Evolutionary conservation across 2,329 filamentous ascomycete species (phyloP).

Genomic region (Cercospora sesami): DNA sequence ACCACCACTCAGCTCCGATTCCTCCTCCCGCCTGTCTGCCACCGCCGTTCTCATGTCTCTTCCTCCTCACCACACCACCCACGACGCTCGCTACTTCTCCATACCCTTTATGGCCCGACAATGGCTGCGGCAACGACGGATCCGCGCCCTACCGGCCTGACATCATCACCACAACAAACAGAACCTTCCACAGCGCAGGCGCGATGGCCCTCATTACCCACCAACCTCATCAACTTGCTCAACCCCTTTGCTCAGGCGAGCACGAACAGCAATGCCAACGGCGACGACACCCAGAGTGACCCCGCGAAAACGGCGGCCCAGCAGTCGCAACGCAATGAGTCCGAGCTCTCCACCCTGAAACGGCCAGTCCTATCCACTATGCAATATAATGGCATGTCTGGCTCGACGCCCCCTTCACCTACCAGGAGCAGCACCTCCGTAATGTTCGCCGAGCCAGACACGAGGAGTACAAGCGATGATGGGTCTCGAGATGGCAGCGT

Average conservation of each 20-base stretch:
- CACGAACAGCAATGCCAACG: conserved; percentile 10
- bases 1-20: not conserved
- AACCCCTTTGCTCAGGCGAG: conserved; percentile 33
- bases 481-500: conserved; percentile 39
- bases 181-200: conserved; percentile 23
- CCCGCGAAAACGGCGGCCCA: not conserved
- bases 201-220: conserved; percentile 36
- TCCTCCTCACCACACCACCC: not conserved
- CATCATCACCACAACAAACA: conserved; percentile 10
- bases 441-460: conserved; percentile 40
- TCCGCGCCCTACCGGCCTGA: conserved; percentile 1
- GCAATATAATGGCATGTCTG: conserved; percentile 13
- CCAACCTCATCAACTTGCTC: conserved; percentile 32
- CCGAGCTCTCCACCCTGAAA: conserved; percentile 9
- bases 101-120: not conserved
- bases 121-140: conserved; percentile 28
- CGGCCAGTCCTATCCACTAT: conserved; percentile 28
- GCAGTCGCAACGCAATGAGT: not conserved
- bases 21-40: not conserved
- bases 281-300: not conserved
- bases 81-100: not conserved
- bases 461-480: conserved; percentile 32
- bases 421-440: conserved; percentile 31
- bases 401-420: conserved; percentile 30
- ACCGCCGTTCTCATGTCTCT: conserved; percentile 2